These are phyloP conservation scores for Tolypocladium tundrense DNA, from an alignment of 2,329 filamentous ascomycete species.

Conservation along the genomic window DNA sequence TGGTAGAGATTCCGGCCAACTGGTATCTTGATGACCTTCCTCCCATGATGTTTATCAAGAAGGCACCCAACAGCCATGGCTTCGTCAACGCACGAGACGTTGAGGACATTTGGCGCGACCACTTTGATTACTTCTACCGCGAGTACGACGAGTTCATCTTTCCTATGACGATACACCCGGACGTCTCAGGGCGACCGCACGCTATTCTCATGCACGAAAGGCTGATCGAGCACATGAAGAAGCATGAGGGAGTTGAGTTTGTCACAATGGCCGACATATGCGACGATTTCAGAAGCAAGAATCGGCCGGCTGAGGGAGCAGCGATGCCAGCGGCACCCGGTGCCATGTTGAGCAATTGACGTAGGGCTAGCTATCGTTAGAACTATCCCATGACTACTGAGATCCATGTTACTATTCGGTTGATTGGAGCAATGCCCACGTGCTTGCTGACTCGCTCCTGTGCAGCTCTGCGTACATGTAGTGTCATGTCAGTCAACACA, in stretches of 20 bases:
- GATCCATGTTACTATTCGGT: no score
- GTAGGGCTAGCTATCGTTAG: no score
- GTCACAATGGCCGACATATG: slow-evolving; percentile 62
- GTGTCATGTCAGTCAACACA: no score
- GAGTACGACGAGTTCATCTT: slow-evolving; percentile 71
- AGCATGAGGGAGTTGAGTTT: slow-evolving; percentile 50
- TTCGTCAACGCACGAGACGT: slow-evolving; percentile 47
- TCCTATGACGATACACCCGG: slow-evolving; percentile 67
- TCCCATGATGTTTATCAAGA: slow-evolving; percentile 66
- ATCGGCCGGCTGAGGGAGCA: slow-evolving; percentile 44
- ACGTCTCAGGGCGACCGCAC: slow-evolving; percentile 62
- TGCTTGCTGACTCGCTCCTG: no score
- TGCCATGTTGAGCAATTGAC: no score
- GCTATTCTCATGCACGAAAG: slow-evolving; percentile 62
- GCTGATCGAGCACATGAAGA: slow-evolving; percentile 58
- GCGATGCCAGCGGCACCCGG: slow-evolving; percentile 41
- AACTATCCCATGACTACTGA: no score
- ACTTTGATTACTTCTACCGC: slow-evolving; percentile 65
- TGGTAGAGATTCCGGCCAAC: slow-evolving; percentile 53
- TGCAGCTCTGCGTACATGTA: no score
- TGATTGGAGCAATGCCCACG: no score
- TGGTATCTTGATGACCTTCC: slow-evolving; percentile 51
- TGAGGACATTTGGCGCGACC: slow-evolving; percentile 55
- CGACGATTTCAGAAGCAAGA: slow-evolving; percentile 62
- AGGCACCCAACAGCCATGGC: slow-evolving; percentile 53